Evolutionary conservation across 2,329 filamentous ascomycete genomes (phyloP), one percentile per base, ranked within the genome.

Genomic region (Monilinia vaccinii-corymbosi): DNA sequence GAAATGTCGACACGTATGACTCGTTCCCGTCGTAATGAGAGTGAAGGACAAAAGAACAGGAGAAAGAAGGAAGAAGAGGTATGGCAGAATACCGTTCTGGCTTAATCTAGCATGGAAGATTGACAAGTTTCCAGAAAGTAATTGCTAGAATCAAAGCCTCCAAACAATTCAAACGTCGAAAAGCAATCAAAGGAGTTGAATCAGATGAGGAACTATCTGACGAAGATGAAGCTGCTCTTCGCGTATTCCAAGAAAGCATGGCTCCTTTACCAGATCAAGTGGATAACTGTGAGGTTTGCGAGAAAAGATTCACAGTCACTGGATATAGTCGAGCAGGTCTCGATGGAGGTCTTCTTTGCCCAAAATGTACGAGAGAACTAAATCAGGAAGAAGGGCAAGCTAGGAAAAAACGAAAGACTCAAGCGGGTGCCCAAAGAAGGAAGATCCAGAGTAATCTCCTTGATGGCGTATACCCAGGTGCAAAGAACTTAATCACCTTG

Each of bases 231-330:
- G 72, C 82, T 49, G 78, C 77, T 3, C 72, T 73, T 14, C 75
- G 77, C 67, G 73, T 83, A 21, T 75, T 83, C 68, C 67, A 80
- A 55, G 68, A 79, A 62, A 71, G 74, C 71, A 44, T 73, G 69
- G 64, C 74, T 64, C 61, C 74, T 67, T 55, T 71, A n/a, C 69
- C 68, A 9, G 91, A 90, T 2, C 93, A 97, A 73, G 83, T 93
- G 70, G 91, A 89, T 64, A 92, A 96, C 66, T 97, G 93, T 71
- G 91, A 89, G 63, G 76, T 86, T 3, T 97, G 93, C 72, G 80
- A 81, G 47, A 96, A 94, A 72, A 85, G 91, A 42, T 97, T 97
- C 70, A 96, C 91, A 0, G 92, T 97, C 48, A 97, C 93, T 0
- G 82, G 90, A 0, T 97, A 97, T 75, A 91, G 88, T 63, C 87